These are phyloP conservation scores for Cyberlindnera sargentensis DNA, from an alignment of 805 yeast species.

Conservation along the genomic window DNA sequence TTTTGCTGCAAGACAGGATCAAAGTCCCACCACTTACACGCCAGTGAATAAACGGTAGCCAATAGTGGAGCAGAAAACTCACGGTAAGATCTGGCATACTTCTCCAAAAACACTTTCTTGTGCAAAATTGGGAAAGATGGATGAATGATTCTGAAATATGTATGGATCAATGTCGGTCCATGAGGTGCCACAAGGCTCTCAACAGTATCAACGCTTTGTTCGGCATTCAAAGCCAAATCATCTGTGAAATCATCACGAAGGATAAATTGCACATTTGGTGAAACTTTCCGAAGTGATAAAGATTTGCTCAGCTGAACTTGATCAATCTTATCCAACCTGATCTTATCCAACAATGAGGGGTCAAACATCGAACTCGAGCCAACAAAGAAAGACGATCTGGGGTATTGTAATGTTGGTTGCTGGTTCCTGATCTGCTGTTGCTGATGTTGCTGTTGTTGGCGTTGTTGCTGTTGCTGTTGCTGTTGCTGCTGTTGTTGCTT, in stretches of 20 bases:
- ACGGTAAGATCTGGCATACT: constrained; percentile 82
- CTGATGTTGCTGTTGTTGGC: constrained; percentile 5
- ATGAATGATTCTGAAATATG: constrained; percentile 80
- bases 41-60: constrained; percentile 85
- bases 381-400: constrained; percentile 81
- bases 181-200: constrained; percentile 88
- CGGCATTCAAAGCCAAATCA: constrained; percentile 59
- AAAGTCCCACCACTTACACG: constrained; percentile 89
- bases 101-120: constrained; percentile 85
- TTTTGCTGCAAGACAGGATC: constrained; percentile 63
- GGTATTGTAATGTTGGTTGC: constrained; percentile 61
- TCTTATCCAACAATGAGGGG: constrained; percentile 54
- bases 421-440: constrained; percentile 12
- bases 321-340: constrained; percentile 63
- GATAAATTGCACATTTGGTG: constrained; percentile 67
- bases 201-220: constrained; percentile 73
- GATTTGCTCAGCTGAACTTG: constrained; percentile 69
- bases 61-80: constrained; percentile 87
- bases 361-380: constrained; percentile 89
- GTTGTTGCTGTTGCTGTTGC: constrained; percentile 1
- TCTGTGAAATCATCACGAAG: constrained; percentile 76
- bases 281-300: constrained; percentile 70
- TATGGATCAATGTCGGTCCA: constrained; percentile 72
- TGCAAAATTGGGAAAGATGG: constrained; percentile 90
- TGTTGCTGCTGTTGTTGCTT: constrained; percentile 2